Base-by-base conservation (phyloP, 1,284 basidiomycete species). In the Ceratobasidium papillatum region DNA sequence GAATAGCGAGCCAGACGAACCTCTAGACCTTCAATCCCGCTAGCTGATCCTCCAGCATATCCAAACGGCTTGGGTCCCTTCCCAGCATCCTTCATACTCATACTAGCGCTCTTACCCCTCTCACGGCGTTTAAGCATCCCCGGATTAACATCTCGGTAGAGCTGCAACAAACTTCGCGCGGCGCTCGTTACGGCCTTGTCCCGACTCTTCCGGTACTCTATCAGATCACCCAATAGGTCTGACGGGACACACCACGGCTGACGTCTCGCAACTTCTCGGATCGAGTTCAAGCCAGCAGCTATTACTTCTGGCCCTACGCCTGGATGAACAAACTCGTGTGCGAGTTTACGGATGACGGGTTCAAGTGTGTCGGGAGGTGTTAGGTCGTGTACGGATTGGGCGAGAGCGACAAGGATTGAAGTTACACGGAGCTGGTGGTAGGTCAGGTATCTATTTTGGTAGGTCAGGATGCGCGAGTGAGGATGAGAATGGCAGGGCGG, bases 241-340 rank as follows among this genome's bases (percentile, higher is more conserved):
- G 96, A 94, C 76, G 94, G 93, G 93, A 99, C 99, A 71, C 93
- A 91, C 95, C 95, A 97, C 4, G 97, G 95, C 81, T 99, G 98
- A 41, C 97, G 84, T 49, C 92, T 84, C 81, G 95, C 98, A 32
- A 99, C 91, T 82, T 99, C 97, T 47, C 96, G 87, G 59, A 99
- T 94, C 25, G 95, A 89, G 81, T 99, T 99, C 79, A 99, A 85
- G 45, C 98, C 98, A 0, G 97, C 98, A 0, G 96, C 92, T 74
- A 99, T 94, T 79, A 99, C 96, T 82, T 99, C 96, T 77, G 91
- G 88, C 2, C 95, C 94, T 3, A 99, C 98, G 76, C 98, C 98
- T 0, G 97, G 97, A 82, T 99, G 97, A 1, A 99, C 94, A 79
- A 99, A 99, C 80, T 98, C 95, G 79, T 94, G 91, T 0, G 96